A percentile compares a stretch with the other conserved stretches of the same genome.
These are phyloP conservation scores for Groenewaldozyma tartarivorans DNA, from an alignment of 805 yeast genomes.

Conservation along the genomic window DNA sequence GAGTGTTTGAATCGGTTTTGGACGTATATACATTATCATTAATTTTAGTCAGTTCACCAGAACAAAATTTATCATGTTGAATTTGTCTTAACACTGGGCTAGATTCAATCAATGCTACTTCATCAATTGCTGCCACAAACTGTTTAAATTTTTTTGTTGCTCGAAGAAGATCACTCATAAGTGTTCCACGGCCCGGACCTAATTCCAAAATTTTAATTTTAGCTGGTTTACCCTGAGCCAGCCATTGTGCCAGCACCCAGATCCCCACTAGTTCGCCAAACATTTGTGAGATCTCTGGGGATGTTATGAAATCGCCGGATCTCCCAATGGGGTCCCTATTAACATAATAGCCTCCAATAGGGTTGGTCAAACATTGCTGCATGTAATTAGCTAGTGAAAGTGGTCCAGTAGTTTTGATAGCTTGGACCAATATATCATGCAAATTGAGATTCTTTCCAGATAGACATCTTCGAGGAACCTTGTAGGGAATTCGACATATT, in stretches of 20 bases:
- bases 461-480: too few relatives aligned
- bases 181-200: constrained; percentile 81
- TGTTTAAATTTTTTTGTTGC: constrained; percentile 21
- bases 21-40: constrained; percentile 22
- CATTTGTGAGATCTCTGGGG: constrained; percentile 80
- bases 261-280: constrained; percentile 80
- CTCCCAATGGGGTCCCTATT: constrained; percentile 63
- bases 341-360: constrained; percentile 69
- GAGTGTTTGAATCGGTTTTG: constrained; percentile 41
- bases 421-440: constrained; percentile 23
- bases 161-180: constrained; percentile 55
- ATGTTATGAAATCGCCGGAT: constrained; percentile 70
- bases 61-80: constrained; percentile 44
- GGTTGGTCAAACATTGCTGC: constrained; percentile 75
- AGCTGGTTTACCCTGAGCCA: constrained; percentile 43
- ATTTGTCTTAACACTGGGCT: constrained; percentile 50
- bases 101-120: constrained; percentile 58
- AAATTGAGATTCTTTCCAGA: too few relatives aligned
- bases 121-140: constrained; percentile 28
- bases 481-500: too few relatives aligned
- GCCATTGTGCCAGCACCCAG: constrained; percentile 50
- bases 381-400: constrained; percentile 62
- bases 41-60: constrained; percentile 5
- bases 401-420: constrained; percentile 60
- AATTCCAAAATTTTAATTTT: constrained; percentile 54